Evolutionary conservation across 352 stramenopile genomes (phyloP), one percentile per base, ranked within the genome.

Genomic region (Phytopythium mirpurense): DNA sequence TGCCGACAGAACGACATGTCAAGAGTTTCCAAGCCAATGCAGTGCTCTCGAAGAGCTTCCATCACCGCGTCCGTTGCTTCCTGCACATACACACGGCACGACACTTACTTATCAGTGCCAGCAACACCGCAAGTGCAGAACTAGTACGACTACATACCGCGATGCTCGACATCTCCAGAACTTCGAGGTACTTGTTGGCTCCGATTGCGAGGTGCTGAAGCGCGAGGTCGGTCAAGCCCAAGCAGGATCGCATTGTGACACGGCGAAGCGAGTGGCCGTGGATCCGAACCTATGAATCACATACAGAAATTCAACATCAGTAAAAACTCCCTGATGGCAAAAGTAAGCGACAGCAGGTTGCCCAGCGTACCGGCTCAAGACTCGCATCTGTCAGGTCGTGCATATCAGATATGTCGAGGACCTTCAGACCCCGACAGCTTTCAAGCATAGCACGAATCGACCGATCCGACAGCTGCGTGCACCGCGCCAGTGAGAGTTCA

Each of bases 1-100:
- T 78, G 78, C 15, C 83, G 69, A 32, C 80, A 90, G 44, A 93
- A 93, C 5, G 83, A 93, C 29, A 93, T 74, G 59, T 93, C 79
- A 18, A 93, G 66, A 10, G 53, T 70, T 3, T 53, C 50, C 2
- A 93, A 42, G 9, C 60, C 62, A 8, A 60, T 47, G 26, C 79
- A 90, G 38, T 78, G 59, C 40, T 75, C 72, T 41, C 84, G 62
- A 41, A 93, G 56, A 18, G 63, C 56, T 27, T 72, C 47, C 37
- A 90, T 73, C 7, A 70, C 52, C 9, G 56, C 70, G 23, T 89
- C 78, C 0, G 78, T 90, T 21, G 54, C 60, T 63, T 87, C 63
- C 80, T 91, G 51, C 24, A 61, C 5, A 5, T 10, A 24, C 5
- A 18, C 21, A 27, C 21, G 19, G 3, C 9, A 45, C 42, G 50